A percentile compares a stretch with the other conserved stretches of the same genome.
Evolutionary conservation across 139 green algal genomes (phyloP).

Genomic region (Micromonas commoda): DNA sequence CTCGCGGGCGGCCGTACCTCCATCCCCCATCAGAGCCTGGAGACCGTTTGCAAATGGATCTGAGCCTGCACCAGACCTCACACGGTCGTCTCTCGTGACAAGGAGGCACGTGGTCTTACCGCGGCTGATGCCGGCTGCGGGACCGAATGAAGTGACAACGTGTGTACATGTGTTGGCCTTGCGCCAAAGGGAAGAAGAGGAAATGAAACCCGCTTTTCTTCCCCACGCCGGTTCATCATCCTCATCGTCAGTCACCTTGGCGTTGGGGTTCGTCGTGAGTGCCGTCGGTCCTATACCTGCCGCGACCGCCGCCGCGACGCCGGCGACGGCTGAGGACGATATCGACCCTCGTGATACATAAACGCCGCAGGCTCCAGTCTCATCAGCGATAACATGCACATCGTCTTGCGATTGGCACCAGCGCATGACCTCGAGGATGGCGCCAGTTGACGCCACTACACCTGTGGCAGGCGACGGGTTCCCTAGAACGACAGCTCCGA

Average conservation of each 20-base stretch:
- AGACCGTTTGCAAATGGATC: neutral
- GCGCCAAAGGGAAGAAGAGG: neutral
- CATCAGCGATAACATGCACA: neutral
- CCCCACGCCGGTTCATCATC: too few species aligned
- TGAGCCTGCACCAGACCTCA: too few species aligned
- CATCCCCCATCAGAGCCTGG: neutral
- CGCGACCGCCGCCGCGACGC: too few species aligned
- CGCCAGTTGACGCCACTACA: neutral
- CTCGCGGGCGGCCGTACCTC: neutral
- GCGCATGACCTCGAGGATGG: neutral
- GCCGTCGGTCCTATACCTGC: too few species aligned
- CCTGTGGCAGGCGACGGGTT: neutral
- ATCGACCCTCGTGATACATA: too few species aligned
- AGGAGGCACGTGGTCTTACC: neutral
- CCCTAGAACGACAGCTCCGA: neutral
- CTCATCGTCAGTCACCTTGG: too few species aligned
- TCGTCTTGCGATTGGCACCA: neutral
- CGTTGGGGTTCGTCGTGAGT: too few species aligned
- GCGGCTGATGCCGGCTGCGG: neutral
- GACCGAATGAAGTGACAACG: neutral
- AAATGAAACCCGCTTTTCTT: neutral
- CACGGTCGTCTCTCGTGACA: neutral
- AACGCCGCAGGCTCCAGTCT: too few species aligned
- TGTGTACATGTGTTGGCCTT: neutral
- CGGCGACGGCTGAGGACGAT: too few species aligned